phyloP scores from a whole-genome alignment of 371 early-diverging fungal species.

The Circinella minor region DNA sequence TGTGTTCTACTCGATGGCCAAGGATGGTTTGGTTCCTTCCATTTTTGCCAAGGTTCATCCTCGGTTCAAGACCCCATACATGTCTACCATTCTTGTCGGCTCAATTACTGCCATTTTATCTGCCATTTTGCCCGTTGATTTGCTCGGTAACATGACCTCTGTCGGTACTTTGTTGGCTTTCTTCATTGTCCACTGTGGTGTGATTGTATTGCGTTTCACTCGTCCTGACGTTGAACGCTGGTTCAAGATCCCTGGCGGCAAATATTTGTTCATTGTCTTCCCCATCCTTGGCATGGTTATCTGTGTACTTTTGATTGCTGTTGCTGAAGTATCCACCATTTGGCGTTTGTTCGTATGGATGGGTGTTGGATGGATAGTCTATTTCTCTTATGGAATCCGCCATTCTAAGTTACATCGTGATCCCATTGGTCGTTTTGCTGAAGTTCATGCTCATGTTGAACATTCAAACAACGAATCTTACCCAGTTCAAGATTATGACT shows the following conservation, averaged over 20 bases:
- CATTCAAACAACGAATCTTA: constrained; percentile 14
- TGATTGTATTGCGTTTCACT: constrained; percentile 75
- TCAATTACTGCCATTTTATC: constrained; percentile 70
- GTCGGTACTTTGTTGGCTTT: constrained; percentile 88
- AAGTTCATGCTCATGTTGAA: constrained; percentile 13
- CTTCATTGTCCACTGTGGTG: constrained; percentile 81
- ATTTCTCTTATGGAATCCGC: constrained; percentile 68
- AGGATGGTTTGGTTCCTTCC: constrained; percentile 81
- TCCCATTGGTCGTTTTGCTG: constrained; percentile 38
- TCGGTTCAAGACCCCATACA: constrained; percentile 72
- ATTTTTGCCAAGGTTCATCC: constrained; percentile 72
- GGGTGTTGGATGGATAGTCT: constrained; percentile 74
- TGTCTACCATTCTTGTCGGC: constrained; percentile 74
- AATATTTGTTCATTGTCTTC: constrained; percentile 49
- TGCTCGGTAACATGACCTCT: constrained; percentile 85
- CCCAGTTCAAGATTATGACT: constrained; percentile 18
- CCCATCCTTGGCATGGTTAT: constrained; percentile 67
- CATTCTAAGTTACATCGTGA: constrained; percentile 57
- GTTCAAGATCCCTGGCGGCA: constrained; percentile 80
- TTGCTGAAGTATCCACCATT: constrained; percentile 65
- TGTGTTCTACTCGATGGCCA: constrained; percentile 87
- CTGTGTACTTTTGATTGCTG: constrained; percentile 65
- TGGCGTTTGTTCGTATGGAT: constrained; percentile 68
- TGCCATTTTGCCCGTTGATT: constrained; percentile 80
- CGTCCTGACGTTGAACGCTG: constrained; percentile 77